Evolutionary conservation across 306 rosid species (phyloP).

Genomic region (Myrica gale): DNA sequence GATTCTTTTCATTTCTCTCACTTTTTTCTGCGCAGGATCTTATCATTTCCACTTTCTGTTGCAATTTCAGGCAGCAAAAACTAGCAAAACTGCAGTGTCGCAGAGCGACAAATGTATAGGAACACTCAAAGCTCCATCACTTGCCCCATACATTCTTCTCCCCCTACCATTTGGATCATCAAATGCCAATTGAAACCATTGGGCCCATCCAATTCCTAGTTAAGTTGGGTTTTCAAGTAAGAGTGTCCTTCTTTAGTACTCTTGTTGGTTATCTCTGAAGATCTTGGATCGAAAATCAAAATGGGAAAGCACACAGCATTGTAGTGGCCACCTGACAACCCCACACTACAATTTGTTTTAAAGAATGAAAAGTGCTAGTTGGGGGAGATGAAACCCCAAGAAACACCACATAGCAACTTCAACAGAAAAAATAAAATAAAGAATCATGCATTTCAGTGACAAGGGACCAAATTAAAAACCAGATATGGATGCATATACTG

Average conservation of each 20-base stretch:
- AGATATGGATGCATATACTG: constrained; percentile 44
- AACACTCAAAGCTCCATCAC: constrained; percentile 66
- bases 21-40: constrained; percentile 44
- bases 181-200: too few species aligned
- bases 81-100: constrained; percentile 48
- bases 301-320: constrained; percentile 36
- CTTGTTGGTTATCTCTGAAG: neutral
- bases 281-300: neutral
- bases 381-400: neutral
- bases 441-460: constrained; percentile 46
- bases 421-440: neutral
- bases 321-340: constrained; percentile 61
- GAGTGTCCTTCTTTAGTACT: neutral
- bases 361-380: constrained; percentile 14
- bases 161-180: constrained; percentile 41
- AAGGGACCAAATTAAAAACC: constrained; percentile 30
- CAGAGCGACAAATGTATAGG: constrained; percentile 49
- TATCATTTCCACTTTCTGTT: constrained; percentile 56
- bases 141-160: constrained; percentile 85
- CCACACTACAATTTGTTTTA: constrained; percentile 26
- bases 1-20: constrained; percentile 22
- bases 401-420: constrained; percentile 5
- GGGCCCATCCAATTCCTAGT: too few species aligned
- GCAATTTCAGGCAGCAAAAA: constrained; percentile 52
- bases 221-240: neutral